Base-by-base conservation (phyloP, 1,284 basidiomycete species). In the Leccinum insigne region DNA sequence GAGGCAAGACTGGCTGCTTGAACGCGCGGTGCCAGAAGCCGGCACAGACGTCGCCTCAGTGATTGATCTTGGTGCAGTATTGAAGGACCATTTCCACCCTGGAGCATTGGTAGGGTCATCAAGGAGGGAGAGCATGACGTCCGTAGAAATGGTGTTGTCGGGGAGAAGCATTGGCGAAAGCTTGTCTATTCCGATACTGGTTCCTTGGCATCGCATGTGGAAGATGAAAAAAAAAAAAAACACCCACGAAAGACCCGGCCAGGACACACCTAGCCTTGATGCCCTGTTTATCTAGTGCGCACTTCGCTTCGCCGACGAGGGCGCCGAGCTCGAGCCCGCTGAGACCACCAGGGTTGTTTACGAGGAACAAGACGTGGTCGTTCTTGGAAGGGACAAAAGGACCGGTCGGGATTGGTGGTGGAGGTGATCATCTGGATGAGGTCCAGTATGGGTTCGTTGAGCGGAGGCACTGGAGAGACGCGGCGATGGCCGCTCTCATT, bases 321-420 rank as follows among this genome's bases (percentile, higher is more conserved):
- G 85, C 90, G 8, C 85, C 82, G 38, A 98, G 79, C 78, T 98
- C 96, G 26, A 98, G 88, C 77, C 96, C 92, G 71, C 91, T 92
- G 59, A 96, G 77, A 0, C 94, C 93, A n/a, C 96, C 96, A 16
- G 94, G 85, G 73, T 93, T 94, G 78, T 94, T 94, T 21, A 93
- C 84, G 18, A 94, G 76, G 4, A 93, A 79, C 6, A 92, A 87
- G 14, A 92, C 85, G 29, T 82, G 78, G 67, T 91, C 94, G 29
- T 85, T 81, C 71, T 84, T 82, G 82, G 96, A 96, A 1, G 88
- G 87, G 8, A 98, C 80, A 79, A 94, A 26, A 98, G 0, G 89
- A 89, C 16, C 95, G 87, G 69, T 98, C 95, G 0, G 83, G 75
- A 78, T 98, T 96, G 13, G 82, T 80, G 1, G 89, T 93, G 16